phyloP scores from a whole-genome alignment of 2,329 filamentous ascomycete genomes.

The Colletotrichum lupini region DNA sequence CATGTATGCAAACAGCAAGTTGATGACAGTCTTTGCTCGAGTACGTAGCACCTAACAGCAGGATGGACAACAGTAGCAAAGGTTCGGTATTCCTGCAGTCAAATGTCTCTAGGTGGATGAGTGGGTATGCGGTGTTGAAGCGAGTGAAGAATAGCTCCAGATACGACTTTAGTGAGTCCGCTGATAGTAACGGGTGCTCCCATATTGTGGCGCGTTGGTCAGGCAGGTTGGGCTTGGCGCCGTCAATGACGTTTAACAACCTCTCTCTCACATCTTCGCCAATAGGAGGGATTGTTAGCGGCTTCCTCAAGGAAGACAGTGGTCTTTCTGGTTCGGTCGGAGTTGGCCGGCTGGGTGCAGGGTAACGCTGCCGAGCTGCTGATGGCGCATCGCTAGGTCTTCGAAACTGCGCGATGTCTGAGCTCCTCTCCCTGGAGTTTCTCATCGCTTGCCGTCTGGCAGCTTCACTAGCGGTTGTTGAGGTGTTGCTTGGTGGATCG shows the following conservation, averaged over 20 bases:
- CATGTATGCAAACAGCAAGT: slow-evolving; percentile 70
- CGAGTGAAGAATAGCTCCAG: slow-evolving; percentile 69
- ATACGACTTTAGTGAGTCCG: slow-evolving; percentile 64
- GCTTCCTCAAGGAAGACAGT: slow-evolving; percentile 40
- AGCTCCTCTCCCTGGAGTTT: neutral
- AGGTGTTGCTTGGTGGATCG: slow-evolving; percentile 26
- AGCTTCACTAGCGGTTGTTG: neutral
- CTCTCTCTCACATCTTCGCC: slow-evolving; percentile 53
- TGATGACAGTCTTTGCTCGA: slow-evolving; percentile 68
- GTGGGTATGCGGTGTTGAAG: slow-evolving; percentile 70
- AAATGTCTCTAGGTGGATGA: slow-evolving; percentile 69
- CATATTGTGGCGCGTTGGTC: slow-evolving; percentile 58
- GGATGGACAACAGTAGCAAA: slow-evolving; percentile 63
- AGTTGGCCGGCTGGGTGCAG: neutral
- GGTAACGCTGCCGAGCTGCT: neutral
- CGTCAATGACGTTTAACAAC: slow-evolving; percentile 62
- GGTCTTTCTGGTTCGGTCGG: slow-evolving; percentile 31
- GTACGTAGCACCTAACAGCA: slow-evolving; percentile 72
- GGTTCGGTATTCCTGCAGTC: slow-evolving; percentile 60
- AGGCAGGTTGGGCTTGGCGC: slow-evolving; percentile 58
- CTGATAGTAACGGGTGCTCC: slow-evolving; percentile 62
- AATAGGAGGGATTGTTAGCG: slow-evolving; percentile 43
- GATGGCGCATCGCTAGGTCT: neutral
- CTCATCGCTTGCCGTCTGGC: neutral
- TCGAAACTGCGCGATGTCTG: neutral